A percentile compares a stretch with the other conserved stretches of the same genome.
Conservation (phyloP, 2,329 filamentous ascomycete genomes). For the Beauveria sp. region DNA sequence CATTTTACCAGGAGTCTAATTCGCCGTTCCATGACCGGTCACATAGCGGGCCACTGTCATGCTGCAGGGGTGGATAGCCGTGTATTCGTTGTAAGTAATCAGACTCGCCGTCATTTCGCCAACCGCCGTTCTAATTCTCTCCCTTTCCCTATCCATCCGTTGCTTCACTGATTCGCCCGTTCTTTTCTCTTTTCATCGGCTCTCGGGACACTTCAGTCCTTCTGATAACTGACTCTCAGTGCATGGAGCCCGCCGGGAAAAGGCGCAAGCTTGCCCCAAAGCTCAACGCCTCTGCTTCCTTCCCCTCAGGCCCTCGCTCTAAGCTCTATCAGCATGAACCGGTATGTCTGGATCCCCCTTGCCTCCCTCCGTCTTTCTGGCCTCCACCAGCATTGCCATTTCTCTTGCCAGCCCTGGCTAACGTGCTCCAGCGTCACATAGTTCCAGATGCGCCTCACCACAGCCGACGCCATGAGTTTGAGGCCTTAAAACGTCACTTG, state of each 20-base stretch:
- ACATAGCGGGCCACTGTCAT: too few relatives aligned
- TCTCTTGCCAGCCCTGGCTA: conserved; percentile 16
- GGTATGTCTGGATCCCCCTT: background rate
- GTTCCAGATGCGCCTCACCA: conserved; percentile 13
- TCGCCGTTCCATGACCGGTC: too few relatives aligned
- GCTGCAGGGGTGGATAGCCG: too few relatives aligned
- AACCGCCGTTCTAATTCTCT: too few relatives aligned
- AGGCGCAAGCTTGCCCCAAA: conserved; percentile 38
- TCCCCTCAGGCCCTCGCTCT: conserved; percentile 14
- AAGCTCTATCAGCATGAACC: conserved; percentile 15
- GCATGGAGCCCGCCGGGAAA: conserved; percentile 36
- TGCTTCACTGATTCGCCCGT: too few relatives aligned
- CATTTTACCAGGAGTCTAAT: too few relatives aligned
- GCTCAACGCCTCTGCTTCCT: conserved; percentile 19
- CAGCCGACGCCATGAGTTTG: conserved; percentile 53
- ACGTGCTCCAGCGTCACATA: background rate
- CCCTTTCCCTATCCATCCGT: too few relatives aligned
- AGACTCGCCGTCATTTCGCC: too few relatives aligned
- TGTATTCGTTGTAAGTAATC: too few relatives aligned
- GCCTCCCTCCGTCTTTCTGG: background rate
- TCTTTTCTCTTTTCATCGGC: too few relatives aligned
- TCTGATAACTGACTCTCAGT: too few relatives aligned
- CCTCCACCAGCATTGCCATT: conserved; percentile 26
- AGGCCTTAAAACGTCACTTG: conserved; percentile 58
- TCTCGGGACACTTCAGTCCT: too few relatives aligned